Percentiles rank a stretch among this genome's conserved stretches.
Evolutionary conservation across 2,329 filamentous ascomycete species (phyloP).

Genomic region (Penicillium sp.): DNA sequence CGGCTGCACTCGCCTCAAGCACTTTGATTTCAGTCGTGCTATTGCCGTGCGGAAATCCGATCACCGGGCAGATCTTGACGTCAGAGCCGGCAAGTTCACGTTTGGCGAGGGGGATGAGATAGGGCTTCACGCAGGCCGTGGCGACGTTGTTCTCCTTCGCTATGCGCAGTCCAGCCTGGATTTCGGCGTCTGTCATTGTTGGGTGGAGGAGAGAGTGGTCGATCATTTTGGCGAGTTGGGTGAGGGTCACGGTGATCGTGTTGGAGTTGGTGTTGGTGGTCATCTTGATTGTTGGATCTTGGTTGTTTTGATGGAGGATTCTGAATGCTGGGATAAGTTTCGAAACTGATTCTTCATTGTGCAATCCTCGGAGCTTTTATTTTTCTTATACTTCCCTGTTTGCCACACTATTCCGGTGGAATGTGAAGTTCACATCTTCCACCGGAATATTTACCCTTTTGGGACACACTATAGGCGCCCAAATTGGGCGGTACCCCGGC

Average conservation of each 20-base stretch:
- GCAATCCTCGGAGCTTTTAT: no score
- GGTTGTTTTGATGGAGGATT: neutral
- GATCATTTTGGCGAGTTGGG: constrained; percentile 48
- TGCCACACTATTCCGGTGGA: no score
- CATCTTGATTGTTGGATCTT: neutral
- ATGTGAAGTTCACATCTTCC: no score
- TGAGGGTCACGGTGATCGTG: constrained; percentile 38
- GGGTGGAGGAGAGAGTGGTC: constrained; percentile 67
- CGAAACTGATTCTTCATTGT: neutral
- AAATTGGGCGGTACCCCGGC: no score
- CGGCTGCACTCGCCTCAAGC: constrained; percentile 56
- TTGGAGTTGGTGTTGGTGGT: constrained; percentile 1
- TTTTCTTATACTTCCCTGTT: no score
- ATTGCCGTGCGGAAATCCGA: constrained; percentile 66
- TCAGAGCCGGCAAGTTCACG: constrained; percentile 52
- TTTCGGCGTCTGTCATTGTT: constrained; percentile 62
- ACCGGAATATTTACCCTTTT: no score
- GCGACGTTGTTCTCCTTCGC: constrained; percentile 56
- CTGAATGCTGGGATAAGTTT: neutral
- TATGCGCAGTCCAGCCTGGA: constrained; percentile 55
- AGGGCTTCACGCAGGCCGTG: constrained; percentile 64
- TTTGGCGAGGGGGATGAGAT: constrained; percentile 55
- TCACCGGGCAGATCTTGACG: constrained; percentile 61
- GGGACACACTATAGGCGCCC: no score
- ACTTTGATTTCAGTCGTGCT: constrained; percentile 60